These are phyloP conservation scores for Pythium coloratum DNA, from an alignment of 352 stramenopile species.

Conservation along the genomic window DNA sequence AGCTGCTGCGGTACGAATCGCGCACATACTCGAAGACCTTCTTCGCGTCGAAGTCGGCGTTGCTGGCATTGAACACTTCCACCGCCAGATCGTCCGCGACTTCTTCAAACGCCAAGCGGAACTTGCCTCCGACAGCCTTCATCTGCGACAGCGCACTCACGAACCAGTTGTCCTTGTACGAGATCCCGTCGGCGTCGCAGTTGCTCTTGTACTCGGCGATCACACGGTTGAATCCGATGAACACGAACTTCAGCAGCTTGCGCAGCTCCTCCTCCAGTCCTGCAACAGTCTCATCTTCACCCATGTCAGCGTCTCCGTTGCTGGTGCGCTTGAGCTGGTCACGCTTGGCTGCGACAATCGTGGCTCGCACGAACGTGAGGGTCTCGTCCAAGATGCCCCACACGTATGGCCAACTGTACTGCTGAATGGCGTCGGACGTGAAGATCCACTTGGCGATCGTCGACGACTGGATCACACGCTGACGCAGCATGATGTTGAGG, in stretches of 20 bases:
- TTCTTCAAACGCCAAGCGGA: constrained; percentile 55
- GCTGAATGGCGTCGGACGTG: constrained; percentile 74
- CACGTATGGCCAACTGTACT: constrained; percentile 89
- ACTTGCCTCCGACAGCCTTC: constrained; percentile 61
- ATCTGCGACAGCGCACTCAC: constrained; percentile 68
- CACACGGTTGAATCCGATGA: constrained; percentile 71
- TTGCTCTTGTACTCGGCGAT: constrained; percentile 76
- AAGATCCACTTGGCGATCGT: constrained; percentile 84
- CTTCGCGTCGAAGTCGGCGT: constrained; percentile 64
- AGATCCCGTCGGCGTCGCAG: constrained; percentile 69
- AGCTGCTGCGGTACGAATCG: constrained; percentile 66
- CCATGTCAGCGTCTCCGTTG: constrained; percentile 52
- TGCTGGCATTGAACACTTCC: constrained; percentile 51
- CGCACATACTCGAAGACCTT: constrained; percentile 75
- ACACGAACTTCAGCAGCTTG: constrained; percentile 54
- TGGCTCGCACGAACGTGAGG: constrained; percentile 51
- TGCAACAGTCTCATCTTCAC: constrained; percentile 36
- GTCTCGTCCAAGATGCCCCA: constrained; percentile 82
- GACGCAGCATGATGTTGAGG: constrained; percentile 77
- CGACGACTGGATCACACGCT: constrained; percentile 58
- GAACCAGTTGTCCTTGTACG: constrained; percentile 84
- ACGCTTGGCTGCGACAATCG: constrained; percentile 35
- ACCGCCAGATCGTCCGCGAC: constrained; percentile 51
- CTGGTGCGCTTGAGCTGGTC: constrained; percentile 32
- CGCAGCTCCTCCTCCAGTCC: constrained; percentile 48